Evolutionary conservation across 768 basidiomycete species (phyloP).

Genomic region (Arthromyces matolae): DNA sequence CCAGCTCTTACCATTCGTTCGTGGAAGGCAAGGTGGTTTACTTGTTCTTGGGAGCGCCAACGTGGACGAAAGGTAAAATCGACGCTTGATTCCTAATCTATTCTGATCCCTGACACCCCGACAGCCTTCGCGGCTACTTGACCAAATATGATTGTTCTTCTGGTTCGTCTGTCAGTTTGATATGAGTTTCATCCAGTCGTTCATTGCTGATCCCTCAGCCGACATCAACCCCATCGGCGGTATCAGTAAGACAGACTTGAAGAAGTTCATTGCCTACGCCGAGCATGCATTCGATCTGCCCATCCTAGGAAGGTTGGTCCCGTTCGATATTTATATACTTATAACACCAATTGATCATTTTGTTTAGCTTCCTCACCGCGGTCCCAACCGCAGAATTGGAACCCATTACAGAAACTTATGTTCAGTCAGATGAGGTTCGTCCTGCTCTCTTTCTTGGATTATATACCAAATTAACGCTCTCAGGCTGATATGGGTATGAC

Average conservation of each 20-base stretch:
- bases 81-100: not conserved
- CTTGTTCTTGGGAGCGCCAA: slow-evolving; percentile 98
- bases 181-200: not conserved
- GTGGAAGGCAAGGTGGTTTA: slow-evolving; percentile 79
- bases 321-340: not conserved
- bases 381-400: slow-evolving; percentile 95
- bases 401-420: slow-evolving; percentile 90
- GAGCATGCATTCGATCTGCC: slow-evolving; percentile 77
- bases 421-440: slow-evolving; percentile 90
- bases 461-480: slow-evolving; percentile 4
- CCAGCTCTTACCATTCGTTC: slow-evolving; percentile 88
- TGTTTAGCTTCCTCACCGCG: slow-evolving; percentile 79
- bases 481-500: slow-evolving; percentile 99
- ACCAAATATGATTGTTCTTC: slow-evolving; percentile 98
- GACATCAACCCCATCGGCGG: slow-evolving; percentile 98
- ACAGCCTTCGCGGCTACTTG: slow-evolving; percentile 88
- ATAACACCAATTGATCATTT: not conserved
- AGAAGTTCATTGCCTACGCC: slow-evolving; percentile 90
- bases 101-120: not conserved
- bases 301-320: slow-evolving; percentile 69
- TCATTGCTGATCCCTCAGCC: slow-evolving; percentile 56
- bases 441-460: not conserved
- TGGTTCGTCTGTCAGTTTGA: slow-evolving; percentile 36
- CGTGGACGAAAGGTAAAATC: slow-evolving; percentile 85
- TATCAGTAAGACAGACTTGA: slow-evolving; percentile 96